Conservation (phyloP, 768 basidiomycete genomes). For the Hydnum rufescens region DNA sequence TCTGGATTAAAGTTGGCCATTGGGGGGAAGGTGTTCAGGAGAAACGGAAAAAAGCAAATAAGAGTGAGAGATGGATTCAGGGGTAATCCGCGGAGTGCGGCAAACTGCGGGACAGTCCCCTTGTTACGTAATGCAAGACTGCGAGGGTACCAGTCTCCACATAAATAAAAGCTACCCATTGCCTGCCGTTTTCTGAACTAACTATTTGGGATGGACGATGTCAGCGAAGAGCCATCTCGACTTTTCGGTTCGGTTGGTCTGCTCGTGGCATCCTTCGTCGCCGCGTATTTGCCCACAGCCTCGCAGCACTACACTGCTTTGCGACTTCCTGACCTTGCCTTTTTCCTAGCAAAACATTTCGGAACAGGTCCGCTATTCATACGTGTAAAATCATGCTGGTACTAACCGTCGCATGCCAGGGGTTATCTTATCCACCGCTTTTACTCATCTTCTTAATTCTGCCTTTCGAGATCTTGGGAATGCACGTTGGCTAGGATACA, state of each 20-base stretch:
- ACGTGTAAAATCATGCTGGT: not conserved
- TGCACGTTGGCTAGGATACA: slow-evolving; percentile 25
- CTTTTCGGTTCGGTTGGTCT: not conserved
- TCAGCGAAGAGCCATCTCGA: not conserved
- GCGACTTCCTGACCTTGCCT: slow-evolving; percentile 43
- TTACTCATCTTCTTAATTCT: slow-evolving; percentile 63
- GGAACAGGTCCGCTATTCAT: slow-evolving; percentile 34
- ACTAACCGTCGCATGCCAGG: slow-evolving; percentile 21
- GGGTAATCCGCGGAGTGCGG: no score
- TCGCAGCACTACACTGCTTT: slow-evolving; percentile 34
- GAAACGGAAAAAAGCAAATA: no score
- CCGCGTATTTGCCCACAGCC: slow-evolving; percentile 32
- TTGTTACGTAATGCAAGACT: no score
- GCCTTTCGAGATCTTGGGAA: slow-evolving; percentile 41
- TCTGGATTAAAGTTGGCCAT: no score
- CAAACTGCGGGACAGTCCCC: no score
- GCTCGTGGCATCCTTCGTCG: not conserved
- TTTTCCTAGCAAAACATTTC: slow-evolving; percentile 78
- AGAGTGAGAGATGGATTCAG: no score
- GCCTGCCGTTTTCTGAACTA: no score
- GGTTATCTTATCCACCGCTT: slow-evolving; percentile 66
- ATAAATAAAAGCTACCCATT: no score
- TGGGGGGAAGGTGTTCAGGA: no score
- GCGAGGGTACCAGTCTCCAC: no score
- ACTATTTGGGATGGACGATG: not conserved